A percentile compares a stretch with the other conserved stretches of the same genome.
phyloP scores from a whole-genome alignment of 495 filamentous ascomycete genomes.

The Aspergillus nidulans region DNA sequence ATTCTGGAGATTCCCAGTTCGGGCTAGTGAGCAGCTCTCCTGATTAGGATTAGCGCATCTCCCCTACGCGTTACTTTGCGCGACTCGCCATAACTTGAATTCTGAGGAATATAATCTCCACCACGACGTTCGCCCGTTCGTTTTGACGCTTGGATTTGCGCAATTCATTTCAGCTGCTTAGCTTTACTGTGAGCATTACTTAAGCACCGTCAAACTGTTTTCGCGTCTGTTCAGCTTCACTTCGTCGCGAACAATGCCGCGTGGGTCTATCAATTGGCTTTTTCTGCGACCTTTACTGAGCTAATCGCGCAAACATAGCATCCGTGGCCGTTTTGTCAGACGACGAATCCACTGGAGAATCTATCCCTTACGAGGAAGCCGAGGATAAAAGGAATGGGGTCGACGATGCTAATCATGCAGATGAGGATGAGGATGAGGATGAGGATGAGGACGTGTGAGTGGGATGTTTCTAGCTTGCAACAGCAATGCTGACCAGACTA shows the following conservation, averaged over 20 bases:
- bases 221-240: conserved; percentile 24
- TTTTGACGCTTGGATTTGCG: background rate
- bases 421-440: conserved; percentile 36
- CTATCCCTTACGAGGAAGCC: conserved; percentile 36
- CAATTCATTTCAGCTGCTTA: background rate
- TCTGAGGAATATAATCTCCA: conserved; percentile 1
- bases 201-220: conserved; percentile 32
- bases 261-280: conserved; percentile 26
- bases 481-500: conserved; percentile 32
- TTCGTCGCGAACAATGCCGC: conserved; percentile 31
- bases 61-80: conserved; percentile 14
- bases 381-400: conserved; percentile 30
- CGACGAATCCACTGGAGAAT: conserved; percentile 40
- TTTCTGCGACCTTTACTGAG: conserved; percentile 8
- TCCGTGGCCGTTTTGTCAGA: conserved; percentile 42
- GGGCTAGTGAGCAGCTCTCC: conserved; percentile 33
- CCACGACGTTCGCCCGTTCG: background rate
- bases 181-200: background rate
- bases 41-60: conserved; percentile 32
- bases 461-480: background rate
- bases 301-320: conserved; percentile 24
- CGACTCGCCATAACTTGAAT: conserved; percentile 12
- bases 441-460: conserved; percentile 39
- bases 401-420: conserved; percentile 30
- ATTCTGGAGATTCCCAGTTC: conserved; percentile 26